These are phyloP conservation scores for Aspergillus coremiiformis DNA, from an alignment of 495 filamentous ascomycete genomes.

Conservation along the genomic window DNA sequence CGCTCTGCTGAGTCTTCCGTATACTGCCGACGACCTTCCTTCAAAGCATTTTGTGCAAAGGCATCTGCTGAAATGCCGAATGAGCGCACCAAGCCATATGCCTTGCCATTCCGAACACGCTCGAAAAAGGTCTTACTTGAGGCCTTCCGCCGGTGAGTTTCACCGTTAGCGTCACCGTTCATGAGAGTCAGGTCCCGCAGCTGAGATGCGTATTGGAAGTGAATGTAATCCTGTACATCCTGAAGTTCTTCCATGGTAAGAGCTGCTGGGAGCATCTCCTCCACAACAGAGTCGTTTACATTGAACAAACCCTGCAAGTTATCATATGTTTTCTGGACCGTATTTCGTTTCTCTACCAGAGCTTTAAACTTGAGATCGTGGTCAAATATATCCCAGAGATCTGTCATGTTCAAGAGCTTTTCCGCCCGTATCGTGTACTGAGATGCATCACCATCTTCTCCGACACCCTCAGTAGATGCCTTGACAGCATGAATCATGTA, in stretches of 20 bases:
- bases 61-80: constrained; percentile 87
- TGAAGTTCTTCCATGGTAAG: constrained; percentile 87
- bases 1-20: constrained; percentile 70
- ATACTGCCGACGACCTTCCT: constrained; percentile 66
- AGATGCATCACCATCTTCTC: constrained; percentile 57
- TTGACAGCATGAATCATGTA: constrained; percentile 91
- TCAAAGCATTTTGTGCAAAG: constrained; percentile 76
- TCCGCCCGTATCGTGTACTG: constrained; percentile 72
- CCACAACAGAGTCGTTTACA: constrained; percentile 51
- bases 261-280: constrained; percentile 70
- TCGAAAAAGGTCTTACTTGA: constrained; percentile 68
- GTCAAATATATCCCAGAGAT: constrained; percentile 91
- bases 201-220: constrained; percentile 84
- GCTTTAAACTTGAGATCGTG: constrained; percentile 90
- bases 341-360: constrained; percentile 78
- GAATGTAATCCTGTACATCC: constrained; percentile 91
- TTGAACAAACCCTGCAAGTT: constrained; percentile 52
- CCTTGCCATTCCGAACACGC: constrained; percentile 66
- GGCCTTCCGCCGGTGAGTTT: constrained; percentile 69
- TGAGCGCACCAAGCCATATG: constrained; percentile 75
- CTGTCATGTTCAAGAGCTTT: constrained; percentile 84
- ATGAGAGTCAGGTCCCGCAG: constrained; percentile 62
- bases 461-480: constrained; percentile 46
- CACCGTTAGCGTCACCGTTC: constrained; percentile 46
- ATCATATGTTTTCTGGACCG: constrained; percentile 69